phyloP scores from a whole-genome alignment of 2,329 filamentous ascomycete genomes.

The Trichoderma brevicompactum region DNA sequence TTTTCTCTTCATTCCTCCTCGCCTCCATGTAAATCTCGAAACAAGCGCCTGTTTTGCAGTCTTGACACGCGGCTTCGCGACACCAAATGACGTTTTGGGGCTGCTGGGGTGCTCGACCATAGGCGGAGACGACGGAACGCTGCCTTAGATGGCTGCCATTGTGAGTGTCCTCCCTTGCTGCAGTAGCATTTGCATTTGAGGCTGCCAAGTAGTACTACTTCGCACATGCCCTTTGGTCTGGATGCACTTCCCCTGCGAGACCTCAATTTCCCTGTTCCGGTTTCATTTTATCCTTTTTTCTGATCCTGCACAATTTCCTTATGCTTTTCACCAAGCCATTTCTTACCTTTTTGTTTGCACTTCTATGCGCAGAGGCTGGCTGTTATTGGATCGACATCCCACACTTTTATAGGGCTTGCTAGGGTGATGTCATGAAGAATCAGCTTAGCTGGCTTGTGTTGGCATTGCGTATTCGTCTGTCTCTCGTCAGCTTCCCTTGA shows the following conservation, averaged over 20 bases:
- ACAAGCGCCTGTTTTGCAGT: neutral
- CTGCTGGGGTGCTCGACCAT: slow-evolving; percentile 32
- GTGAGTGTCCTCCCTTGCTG: slow-evolving; percentile 35
- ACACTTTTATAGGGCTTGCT: slow-evolving; percentile 14
- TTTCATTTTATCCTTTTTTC: neutral
- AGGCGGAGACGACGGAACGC: slow-evolving; percentile 34
- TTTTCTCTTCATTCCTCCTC: neutral
- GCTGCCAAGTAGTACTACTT: neutral
- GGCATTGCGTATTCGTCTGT: neutral
- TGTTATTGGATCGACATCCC: slow-evolving; percentile 18
- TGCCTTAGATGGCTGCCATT: slow-evolving; percentile 43
- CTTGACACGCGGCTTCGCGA: slow-evolving; percentile 26
- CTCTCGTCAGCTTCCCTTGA: slow-evolving; percentile 11
- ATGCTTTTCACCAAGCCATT: neutral
- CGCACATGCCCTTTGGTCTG: neutral
- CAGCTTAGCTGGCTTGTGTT: slow-evolving; percentile 14
- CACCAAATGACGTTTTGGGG: slow-evolving; percentile 41
- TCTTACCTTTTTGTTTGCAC: neutral
- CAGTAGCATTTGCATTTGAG: neutral
- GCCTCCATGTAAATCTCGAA: neutral
- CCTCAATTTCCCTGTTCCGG: neutral
- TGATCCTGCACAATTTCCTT: neutral
- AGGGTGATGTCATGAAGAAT: slow-evolving; percentile 25
- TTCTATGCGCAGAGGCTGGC: neutral
- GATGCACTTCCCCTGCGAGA: slow-evolving; percentile 3